These are phyloP conservation scores for Terfezia claveryi DNA, from an alignment of 495 filamentous ascomycete genomes.

Conservation along the genomic window DNA sequence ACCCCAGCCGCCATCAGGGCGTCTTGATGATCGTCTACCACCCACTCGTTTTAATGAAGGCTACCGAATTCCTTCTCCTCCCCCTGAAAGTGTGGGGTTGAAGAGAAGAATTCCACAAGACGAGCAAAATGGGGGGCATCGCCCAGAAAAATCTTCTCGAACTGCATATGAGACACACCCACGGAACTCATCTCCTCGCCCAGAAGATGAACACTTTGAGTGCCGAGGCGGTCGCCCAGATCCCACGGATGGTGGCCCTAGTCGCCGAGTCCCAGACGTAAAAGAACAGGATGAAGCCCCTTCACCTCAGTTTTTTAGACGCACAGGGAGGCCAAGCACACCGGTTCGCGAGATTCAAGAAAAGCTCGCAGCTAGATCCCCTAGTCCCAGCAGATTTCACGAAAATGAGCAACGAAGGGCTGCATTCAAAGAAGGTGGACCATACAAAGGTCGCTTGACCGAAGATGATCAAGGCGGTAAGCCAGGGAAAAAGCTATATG, in stretches of 20 bases:
- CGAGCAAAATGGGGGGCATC: conserved; percentile 15
- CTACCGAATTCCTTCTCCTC: conserved; percentile 8
- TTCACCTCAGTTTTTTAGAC: neutral
- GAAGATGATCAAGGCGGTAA: neutral
- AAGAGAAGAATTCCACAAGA: conserved; percentile 17
- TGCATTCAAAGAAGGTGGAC: neutral
- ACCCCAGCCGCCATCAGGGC: no score
- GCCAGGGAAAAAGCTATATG: neutral
- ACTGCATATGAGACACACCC: conserved; percentile 1
- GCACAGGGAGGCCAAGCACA: neutral
- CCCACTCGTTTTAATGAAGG: conserved; percentile 10
- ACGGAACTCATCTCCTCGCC: neutral
- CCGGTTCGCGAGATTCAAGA: neutral
- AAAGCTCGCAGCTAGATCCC: neutral
- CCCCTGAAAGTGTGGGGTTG: conserved; percentile 7
- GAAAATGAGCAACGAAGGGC: neutral
- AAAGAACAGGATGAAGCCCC: neutral
- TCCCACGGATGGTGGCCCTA: neutral
- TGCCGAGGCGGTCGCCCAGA: neutral
- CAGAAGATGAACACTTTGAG: neutral
- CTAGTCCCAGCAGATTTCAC: neutral
- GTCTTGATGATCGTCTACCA: neutral
- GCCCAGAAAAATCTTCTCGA: conserved; percentile 4
- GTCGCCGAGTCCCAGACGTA: neutral
- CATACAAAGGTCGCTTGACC: neutral